Percentiles rank a stretch among this genome's conserved stretches.
Conservation (phyloP, 1,284 basidiomycete species). For the Irpex sp. region DNA sequence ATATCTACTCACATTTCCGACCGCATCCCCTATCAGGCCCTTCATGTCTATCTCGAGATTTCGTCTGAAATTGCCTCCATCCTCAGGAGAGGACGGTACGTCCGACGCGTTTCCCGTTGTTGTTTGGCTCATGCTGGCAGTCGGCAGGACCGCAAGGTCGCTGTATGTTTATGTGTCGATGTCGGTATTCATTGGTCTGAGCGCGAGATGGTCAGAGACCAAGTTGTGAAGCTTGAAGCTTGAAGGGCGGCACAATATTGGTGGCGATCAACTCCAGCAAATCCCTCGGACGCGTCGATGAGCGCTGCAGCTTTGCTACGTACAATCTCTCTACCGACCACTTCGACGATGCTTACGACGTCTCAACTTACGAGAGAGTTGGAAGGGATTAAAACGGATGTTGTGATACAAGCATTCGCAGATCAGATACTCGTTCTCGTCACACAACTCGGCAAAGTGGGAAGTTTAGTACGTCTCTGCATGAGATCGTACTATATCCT, state of each 20-base stretch:
- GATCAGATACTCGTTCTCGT: conserved; percentile 81
- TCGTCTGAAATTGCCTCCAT: conserved; percentile 49
- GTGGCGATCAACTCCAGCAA: too few relatives aligned
- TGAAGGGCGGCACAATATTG: not conserved
- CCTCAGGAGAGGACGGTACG: conserved; percentile 16
- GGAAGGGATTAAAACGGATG: conserved; percentile 62
- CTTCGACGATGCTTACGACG: conserved; percentile 21
- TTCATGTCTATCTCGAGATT: conserved; percentile 75
- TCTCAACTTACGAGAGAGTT: conserved; percentile 43
- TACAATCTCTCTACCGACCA: not conserved
- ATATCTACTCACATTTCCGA: conserved; percentile 64
- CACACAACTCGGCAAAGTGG: conserved; percentile 87
- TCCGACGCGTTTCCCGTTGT: conserved; percentile 1
- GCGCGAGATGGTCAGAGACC: not conserved
- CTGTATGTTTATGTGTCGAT: not conserved
- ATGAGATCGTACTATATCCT: not conserved
- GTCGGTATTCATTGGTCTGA: not conserved
- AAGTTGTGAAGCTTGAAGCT: not conserved
- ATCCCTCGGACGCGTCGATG: not conserved
- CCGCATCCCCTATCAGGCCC: conserved; percentile 72
- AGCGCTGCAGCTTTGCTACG: not conserved
- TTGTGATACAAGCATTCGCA: conserved; percentile 73
- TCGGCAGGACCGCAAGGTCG: not conserved
- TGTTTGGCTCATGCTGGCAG: not conserved
- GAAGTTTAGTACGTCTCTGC: conserved; percentile 51